Evolutionary conservation across 179 eudicot species (phyloP), one percentile per base, ranked within the genome.

Genomic region (Silene coronaria): DNA sequence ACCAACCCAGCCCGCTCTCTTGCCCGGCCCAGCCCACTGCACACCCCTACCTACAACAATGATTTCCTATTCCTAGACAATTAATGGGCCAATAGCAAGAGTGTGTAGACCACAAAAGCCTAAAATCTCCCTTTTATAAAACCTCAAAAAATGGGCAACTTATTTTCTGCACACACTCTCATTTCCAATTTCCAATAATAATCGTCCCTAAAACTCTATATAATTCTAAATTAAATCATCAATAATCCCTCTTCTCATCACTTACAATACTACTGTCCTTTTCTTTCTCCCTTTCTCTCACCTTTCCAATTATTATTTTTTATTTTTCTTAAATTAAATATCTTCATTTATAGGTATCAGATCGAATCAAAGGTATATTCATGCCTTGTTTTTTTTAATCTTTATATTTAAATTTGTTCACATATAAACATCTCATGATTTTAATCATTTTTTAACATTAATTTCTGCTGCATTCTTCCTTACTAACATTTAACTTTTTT

Each of bases 331-430:
- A n/a, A n/a, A n/a, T 65, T 36, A 16, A 57, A 59, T 34, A 76
- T 76, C 73, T 76, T 16, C 24, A 21, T 53, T 14, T n/a, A 24
- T 7, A 53, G 22, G 38, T 65, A 46, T 70, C 74, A 77, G 69
- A 77, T 77, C 80, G 62, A 34, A 60, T 77, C 70, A 46, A 9
- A 77, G 80, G 75, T 78, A 72, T 53, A 64, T 72, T 51, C 72
- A 64, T 55, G 12, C 5, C 36, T 16, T 51, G 7, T 32, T 32
- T 22, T 64, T 70, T 45, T 42, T n/a, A 45, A 26, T 8, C 55
- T 6, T 53, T 0, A n/a, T 68, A 21, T n/a, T 34, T 51, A 6
- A 42, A 42, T 42, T 42, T 11, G 48, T 26, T 12, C 12, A 22
- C 16, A 17, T 10, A 67, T 45, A 23, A 42, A 32, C n/a, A 26